Evolutionary conservation across 75 land plant species (phyloP).

Genomic region (Pinus albicaulis): DNA sequence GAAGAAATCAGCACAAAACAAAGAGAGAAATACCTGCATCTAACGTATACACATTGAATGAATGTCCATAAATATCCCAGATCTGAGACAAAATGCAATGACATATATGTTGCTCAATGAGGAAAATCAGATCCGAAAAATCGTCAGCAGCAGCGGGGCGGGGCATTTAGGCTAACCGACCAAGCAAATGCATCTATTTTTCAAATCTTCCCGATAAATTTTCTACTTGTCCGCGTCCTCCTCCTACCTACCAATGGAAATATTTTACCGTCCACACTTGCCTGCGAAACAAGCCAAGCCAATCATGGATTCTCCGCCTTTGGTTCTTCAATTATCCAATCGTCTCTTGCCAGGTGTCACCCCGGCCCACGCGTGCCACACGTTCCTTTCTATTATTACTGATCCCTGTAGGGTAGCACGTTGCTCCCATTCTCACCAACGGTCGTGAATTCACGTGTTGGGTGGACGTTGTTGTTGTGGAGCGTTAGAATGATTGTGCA

Average conservation of each 20-base stretch:
- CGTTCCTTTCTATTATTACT: no score
- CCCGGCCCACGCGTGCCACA: neutral
- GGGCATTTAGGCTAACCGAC: constrained; percentile 3
- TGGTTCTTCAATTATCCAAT: neutral
- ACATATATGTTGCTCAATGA: neutral
- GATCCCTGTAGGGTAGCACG: no score
- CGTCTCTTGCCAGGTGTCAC: neutral
- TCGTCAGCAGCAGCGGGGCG: constrained; percentile 3
- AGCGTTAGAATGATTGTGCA: no score
- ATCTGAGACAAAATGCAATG: neutral
- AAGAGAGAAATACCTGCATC: constrained; percentile 2
- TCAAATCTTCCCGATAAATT: neutral
- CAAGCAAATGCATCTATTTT: neutral
- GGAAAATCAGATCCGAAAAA: neutral
- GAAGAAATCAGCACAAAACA: neutral
- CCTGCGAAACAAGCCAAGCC: neutral
- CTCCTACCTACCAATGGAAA: constrained; percentile 9
- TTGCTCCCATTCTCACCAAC: no score
- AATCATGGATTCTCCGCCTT: neutral
- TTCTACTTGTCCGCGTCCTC: neutral
- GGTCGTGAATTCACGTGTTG: no score
- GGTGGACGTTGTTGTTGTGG: no score
- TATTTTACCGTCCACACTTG: neutral
- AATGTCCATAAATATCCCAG: neutral
- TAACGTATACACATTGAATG: neutral